A percentile compares a stretch with the other conserved stretches of the same genome.
phyloP scores from a whole-genome alignment of 768 basidiomycete genomes.

The Lactarius quietus region DNA sequence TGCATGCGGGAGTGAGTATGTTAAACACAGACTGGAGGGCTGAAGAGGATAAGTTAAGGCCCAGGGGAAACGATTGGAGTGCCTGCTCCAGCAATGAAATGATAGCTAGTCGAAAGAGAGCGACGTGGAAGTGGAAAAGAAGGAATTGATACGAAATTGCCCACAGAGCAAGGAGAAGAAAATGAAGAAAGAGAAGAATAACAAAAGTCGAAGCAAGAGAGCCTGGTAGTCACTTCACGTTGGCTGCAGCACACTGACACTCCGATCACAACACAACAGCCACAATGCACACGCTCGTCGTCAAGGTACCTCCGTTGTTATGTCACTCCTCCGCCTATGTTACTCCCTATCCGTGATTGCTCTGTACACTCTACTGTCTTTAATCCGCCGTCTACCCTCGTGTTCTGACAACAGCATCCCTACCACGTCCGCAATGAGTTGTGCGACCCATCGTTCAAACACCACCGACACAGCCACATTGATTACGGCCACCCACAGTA shows the following conservation, averaged over 20 bases:
- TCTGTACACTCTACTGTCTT: constrained; percentile 80
- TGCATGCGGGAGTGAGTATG: constrained; percentile 29
- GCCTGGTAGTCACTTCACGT: not conserved
- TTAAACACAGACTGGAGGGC: constrained; percentile 20
- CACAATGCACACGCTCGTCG: not conserved
- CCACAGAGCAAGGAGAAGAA: constrained; percentile 34
- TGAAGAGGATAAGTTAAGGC: constrained; percentile 23
- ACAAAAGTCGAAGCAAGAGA: constrained; percentile 4
- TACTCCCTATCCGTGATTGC: constrained; percentile 67
- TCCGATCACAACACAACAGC: not conserved
- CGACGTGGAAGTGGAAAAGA: constrained; percentile 28
- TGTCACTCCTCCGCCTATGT: no score
- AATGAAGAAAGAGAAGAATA: constrained; percentile 8
- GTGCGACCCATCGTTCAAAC: constrained; percentile 77
- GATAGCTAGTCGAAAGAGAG: constrained; percentile 25
- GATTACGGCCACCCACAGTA: constrained; percentile 61
- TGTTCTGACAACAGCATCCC: constrained; percentile 41
- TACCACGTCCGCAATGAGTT: constrained; percentile 51
- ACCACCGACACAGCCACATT: constrained; percentile 70
- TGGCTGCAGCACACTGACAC: not conserved
- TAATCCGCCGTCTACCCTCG: constrained; percentile 42
- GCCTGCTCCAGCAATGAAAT: constrained; percentile 40
- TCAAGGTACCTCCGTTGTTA: not conserved
- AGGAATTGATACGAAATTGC: constrained; percentile 30
- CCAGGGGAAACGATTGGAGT: constrained; percentile 35